Evolutionary conservation across 208 protist genomes (phyloP).

Genomic region (Naegleria lovaniensis): DNA sequence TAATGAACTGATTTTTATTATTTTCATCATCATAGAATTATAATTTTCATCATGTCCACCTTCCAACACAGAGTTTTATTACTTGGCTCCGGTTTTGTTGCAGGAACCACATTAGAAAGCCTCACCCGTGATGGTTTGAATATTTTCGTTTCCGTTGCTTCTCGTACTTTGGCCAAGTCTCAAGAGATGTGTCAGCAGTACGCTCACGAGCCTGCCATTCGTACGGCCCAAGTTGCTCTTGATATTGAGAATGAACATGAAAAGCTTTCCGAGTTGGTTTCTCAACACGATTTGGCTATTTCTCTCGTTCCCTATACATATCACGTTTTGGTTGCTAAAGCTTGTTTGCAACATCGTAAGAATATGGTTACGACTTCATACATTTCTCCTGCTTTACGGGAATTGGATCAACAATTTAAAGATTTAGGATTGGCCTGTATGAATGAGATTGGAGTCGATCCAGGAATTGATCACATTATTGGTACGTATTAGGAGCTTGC

Average conservation of each 20-base stretch:
- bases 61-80: background rate
- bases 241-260: slow-evolving; percentile 34
- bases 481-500: no score
- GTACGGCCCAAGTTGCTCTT: background rate
- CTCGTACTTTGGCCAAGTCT: background rate
- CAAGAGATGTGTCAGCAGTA: background rate
- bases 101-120: background rate
- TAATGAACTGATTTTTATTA: no score
- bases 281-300: slow-evolving; percentile 52
- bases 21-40: no score
- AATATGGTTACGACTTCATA: slow-evolving; percentile 61
- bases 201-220: background rate
- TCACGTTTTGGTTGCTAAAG: slow-evolving; percentile 50
- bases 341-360: slow-evolving; percentile 46
- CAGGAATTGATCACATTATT: slow-evolving; percentile 61
- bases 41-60: background rate
- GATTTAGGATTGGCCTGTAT: slow-evolving; percentile 47
- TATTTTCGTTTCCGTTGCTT: background rate
- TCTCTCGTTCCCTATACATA: slow-evolving; percentile 46
- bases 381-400: slow-evolving; percentile 46
- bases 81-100: background rate
- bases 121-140: background rate
- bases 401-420: slow-evolving; percentile 43
- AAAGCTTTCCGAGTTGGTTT: slow-evolving; percentile 45
- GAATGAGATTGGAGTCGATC: slow-evolving; percentile 68